Evolutionary conservation across 306 rosid species (phyloP).

Genomic region (Spatholobus suberectus): DNA sequence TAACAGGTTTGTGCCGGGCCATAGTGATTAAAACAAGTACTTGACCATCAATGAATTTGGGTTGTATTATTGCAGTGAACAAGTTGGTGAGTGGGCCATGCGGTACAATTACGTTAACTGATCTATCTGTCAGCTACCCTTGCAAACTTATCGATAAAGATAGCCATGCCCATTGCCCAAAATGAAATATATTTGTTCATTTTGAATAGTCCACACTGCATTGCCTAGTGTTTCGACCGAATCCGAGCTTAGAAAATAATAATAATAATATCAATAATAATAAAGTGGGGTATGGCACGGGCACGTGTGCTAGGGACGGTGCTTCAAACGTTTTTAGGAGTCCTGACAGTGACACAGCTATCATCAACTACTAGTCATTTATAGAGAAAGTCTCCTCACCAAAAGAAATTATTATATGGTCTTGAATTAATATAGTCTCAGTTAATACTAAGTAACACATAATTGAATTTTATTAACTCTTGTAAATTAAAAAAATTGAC

Average conservation of each 20-base stretch:
- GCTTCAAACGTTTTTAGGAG: neutral
- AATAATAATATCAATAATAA: neutral
- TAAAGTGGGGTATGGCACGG: constrained; percentile 10
- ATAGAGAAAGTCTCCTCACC: neutral
- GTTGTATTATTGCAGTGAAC: constrained; percentile 39
- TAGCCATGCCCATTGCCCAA: neutral
- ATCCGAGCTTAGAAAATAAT: neutral
- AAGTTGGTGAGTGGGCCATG: constrained; percentile 46
- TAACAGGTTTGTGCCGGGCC: constrained; percentile 33
- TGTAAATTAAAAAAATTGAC: too few relatives aligned
- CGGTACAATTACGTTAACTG: constrained; percentile 22
- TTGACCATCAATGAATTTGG: constrained; percentile 23
- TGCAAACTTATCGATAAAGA: constrained; percentile 40
- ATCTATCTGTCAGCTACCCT: constrained; percentile 39
- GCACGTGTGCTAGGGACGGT: constrained; percentile 39
- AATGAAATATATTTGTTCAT: neutral
- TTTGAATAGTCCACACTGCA: neutral
- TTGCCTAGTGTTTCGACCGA: neutral
- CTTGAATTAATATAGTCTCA: too few relatives aligned
- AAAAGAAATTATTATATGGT: too few relatives aligned
- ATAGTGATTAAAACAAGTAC: constrained; percentile 31
- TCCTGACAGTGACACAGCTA: constrained; percentile 39
- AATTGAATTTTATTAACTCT: too few relatives aligned
- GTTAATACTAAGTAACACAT: too few relatives aligned
- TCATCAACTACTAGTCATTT: constrained; percentile 2